Evolutionary conservation across 2,329 filamentous ascomycete genomes (phyloP).

Genomic region (Parastagonospora avenae): DNA sequence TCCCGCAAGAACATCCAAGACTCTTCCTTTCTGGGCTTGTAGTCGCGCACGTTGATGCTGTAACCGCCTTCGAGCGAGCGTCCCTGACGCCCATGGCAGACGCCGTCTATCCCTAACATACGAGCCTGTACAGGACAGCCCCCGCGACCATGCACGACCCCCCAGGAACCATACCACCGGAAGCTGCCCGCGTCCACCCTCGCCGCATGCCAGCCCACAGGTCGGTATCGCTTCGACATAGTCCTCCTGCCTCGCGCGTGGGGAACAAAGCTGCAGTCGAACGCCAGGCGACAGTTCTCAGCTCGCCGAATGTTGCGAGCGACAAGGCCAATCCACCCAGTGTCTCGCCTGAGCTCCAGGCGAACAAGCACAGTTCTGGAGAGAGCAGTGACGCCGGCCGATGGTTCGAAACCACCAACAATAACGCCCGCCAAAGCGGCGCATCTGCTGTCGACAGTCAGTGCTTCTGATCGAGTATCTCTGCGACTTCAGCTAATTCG

Average conservation of each 20-base stretch:
- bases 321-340: conserved; percentile 49
- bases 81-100: conserved; percentile 19
- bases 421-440: conserved; percentile 49
- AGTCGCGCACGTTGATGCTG: background rate
- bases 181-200: conserved; percentile 31
- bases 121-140: conserved; percentile 1
- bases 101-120: conserved; percentile 15
- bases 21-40: too few species aligned
- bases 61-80: conserved; percentile 1
- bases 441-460: conserved; percentile 51
- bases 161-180: conserved; percentile 21
- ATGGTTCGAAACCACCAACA: conserved; percentile 60
- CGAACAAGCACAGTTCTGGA: conserved; percentile 52
- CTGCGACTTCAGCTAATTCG: conserved; percentile 4
- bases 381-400: conserved; percentile 58
- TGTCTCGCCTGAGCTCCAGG: conserved; percentile 37
- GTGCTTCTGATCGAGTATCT: conserved; percentile 1
- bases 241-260: conserved; percentile 23
- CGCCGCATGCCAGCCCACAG: conserved; percentile 52
- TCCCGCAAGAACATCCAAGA: too few species aligned
- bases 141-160: conserved; percentile 27
- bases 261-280: conserved; percentile 1
- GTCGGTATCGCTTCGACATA: conserved; percentile 55
- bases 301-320: conserved; percentile 37
- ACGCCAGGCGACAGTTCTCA: conserved; percentile 17